These are phyloP conservation scores for Epicoccum sorghinum DNA, from an alignment of 2,329 filamentous ascomycete genomes.

Conservation along the genomic window DNA sequence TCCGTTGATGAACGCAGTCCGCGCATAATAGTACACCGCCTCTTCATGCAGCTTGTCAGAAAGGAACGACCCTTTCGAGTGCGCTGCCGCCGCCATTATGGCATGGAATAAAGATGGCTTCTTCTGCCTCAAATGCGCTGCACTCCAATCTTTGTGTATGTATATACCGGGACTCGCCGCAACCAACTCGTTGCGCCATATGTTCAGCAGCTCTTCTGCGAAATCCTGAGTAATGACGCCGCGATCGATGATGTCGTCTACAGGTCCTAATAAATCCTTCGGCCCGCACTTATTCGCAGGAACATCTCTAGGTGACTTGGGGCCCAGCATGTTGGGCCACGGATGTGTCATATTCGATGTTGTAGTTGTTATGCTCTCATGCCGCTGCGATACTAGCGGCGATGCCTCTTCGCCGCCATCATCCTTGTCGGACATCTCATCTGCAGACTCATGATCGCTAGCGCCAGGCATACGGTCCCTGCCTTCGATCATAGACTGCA, in stretches of 20 bases:
- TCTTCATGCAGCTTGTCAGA: conserved; percentile 45
- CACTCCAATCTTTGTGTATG: conserved; percentile 41
- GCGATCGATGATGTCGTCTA: conserved; percentile 46
- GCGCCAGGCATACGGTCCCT: conserved; percentile 30
- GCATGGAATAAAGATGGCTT: conserved; percentile 46
- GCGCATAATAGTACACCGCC: conserved; percentile 41
- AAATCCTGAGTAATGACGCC: conserved; percentile 36
- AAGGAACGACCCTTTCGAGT: conserved; percentile 37
- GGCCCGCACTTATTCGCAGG: conserved; percentile 16
- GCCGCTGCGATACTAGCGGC: conserved; percentile 17
- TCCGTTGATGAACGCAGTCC: conserved; percentile 44
- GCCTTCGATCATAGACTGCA: conserved; percentile 39
- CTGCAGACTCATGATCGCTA: conserved; percentile 38
- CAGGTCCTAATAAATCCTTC: conserved; percentile 29
- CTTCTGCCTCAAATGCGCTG: conserved; percentile 32
- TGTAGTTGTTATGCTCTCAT: conserved; percentile 16
- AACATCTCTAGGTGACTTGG: conserved; percentile 10
- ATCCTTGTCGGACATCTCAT: conserved; percentile 32
- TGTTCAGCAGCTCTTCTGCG: conserved; percentile 36
- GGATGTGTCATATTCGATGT: conserved; percentile 14
- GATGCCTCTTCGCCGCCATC: conserved; percentile 22
- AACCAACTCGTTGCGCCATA: conserved; percentile 41
- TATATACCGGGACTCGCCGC: conserved; percentile 39
- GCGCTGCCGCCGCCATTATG: conserved; percentile 46
- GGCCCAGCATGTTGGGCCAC: conserved; percentile 12